Evolutionary conservation across 345 rosid species (phyloP).

Genomic region (Cardamine occulta): DNA sequence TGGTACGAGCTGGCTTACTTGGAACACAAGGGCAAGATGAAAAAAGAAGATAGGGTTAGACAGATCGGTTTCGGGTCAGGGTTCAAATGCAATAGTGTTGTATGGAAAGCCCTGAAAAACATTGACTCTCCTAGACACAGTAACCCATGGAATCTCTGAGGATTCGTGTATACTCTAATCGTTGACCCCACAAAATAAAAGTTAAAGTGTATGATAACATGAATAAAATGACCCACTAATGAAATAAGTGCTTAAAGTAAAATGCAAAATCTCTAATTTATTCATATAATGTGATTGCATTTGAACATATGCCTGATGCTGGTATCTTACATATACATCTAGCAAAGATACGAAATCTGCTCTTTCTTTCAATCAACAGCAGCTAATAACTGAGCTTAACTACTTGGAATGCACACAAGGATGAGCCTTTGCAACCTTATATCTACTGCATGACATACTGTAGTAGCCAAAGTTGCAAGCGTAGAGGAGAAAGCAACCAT

Average conservation of each 20-base stretch:
- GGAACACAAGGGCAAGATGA: constrained; percentile 57
- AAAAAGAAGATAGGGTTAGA: constrained; percentile 60
- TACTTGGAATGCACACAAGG: constrained; percentile 11
- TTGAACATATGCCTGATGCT: constrained; percentile 16
- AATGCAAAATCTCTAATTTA: constrained; percentile 6
- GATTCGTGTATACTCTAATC: constrained; percentile 2
- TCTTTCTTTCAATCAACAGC: constrained; percentile 69
- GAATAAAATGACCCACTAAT: constrained; percentile 11
- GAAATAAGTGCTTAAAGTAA: not conserved
- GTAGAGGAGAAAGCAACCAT: constrained; percentile 25
- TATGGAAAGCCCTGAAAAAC: constrained; percentile 61
- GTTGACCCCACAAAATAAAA: not conserved
- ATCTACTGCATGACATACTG: constrained; percentile 2
- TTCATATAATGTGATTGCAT: constrained; percentile 11
- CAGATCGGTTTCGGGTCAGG: constrained; percentile 75
- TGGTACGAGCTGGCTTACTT: constrained; percentile 79
- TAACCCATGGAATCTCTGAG: constrained; percentile 58
- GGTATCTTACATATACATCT: constrained; percentile 62
- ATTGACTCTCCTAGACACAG: constrained; percentile 44
- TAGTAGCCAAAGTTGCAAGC: not conserved
- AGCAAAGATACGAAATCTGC: constrained; percentile 66
- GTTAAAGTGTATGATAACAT: constrained; percentile 23
- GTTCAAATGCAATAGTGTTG: constrained; percentile 71
- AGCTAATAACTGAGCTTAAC: constrained; percentile 29
- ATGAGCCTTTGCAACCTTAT: constrained; percentile 3